These are phyloP conservation scores for Naganishia kalamii DNA, from an alignment of 768 basidiomycete species.

Conservation along the genomic window DNA sequence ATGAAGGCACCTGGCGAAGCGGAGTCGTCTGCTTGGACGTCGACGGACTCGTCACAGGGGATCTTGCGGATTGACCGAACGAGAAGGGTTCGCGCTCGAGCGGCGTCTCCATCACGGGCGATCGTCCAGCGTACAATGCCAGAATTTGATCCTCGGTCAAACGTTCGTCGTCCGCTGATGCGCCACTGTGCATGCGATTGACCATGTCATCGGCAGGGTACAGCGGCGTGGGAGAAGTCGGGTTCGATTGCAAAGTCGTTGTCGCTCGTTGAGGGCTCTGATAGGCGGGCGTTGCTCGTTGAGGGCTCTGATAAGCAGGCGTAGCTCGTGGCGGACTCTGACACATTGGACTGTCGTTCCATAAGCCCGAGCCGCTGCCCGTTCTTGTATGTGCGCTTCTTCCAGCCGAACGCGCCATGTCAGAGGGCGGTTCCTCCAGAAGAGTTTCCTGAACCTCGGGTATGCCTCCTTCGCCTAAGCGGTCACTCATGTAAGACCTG, in stretches of 20 bases:
- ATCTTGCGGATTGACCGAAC: not conserved
- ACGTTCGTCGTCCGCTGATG: not conserved
- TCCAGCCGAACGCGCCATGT: not conserved
- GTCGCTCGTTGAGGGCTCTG: not conserved
- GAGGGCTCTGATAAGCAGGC: too few species aligned
- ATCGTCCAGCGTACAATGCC: not conserved
- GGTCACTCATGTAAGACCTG: not conserved
- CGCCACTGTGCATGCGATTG: not conserved
- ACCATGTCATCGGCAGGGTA: not conserved
- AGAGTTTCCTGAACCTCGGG: not conserved
- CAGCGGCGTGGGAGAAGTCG: not conserved
- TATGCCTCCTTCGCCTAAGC: not conserved
- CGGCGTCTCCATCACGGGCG: slow-evolving; percentile 2
- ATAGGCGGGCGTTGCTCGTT: too few species aligned
- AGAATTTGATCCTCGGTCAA: slow-evolving; percentile 7
- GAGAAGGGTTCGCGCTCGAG: slow-evolving; percentile 1
- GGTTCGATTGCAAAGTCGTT: too few species aligned
- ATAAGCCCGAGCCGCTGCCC: not conserved
- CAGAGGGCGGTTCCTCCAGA: not conserved
- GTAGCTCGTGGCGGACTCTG: not conserved
- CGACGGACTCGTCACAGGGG: not conserved
- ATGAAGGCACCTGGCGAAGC: not conserved
- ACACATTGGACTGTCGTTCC: not conserved
- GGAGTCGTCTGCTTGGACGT: not conserved
- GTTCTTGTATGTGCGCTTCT: not conserved